Percentiles rank a stretch among this genome's conserved stretches.
phyloP scores from a whole-genome alignment of 2,329 filamentous ascomycete species.

The Epichloe baconii region DNA sequence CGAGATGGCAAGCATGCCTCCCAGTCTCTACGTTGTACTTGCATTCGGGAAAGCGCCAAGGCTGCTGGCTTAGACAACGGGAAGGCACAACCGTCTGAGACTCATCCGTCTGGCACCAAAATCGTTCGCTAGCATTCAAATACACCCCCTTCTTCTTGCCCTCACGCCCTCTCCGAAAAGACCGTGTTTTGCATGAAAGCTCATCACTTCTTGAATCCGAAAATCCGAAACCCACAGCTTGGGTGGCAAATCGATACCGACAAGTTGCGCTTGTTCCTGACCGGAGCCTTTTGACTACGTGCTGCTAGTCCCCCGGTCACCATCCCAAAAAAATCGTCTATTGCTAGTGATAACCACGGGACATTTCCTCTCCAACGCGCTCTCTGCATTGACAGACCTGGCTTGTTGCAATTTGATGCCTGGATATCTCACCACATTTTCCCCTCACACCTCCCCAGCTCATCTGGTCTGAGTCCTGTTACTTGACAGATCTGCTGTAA shows the following conservation, averaged over 20 bases:
- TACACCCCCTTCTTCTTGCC: background rate
- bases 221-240: background rate
- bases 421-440: background rate
- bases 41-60: background rate
- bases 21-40: too few relatives aligned
- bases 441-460: background rate
- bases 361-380: background rate
- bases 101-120: background rate
- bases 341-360: background rate
- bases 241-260: constrained; percentile 1
- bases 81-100: background rate
- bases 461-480: background rate
- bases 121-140: too few relatives aligned
- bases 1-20: too few relatives aligned
- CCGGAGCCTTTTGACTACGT: background rate
- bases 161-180: background rate
- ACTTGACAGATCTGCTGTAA: background rate
- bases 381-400: background rate
- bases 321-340: background rate
- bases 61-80: background rate
- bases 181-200: background rate
- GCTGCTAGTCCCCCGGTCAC: background rate
- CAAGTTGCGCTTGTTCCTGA: background rate
- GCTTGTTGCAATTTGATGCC: background rate
- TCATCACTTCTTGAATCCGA: background rate